These are phyloP conservation scores for Hygrophoropsis aurantiaca DNA, from an alignment of 768 basidiomycete species.

Conservation along the genomic window DNA sequence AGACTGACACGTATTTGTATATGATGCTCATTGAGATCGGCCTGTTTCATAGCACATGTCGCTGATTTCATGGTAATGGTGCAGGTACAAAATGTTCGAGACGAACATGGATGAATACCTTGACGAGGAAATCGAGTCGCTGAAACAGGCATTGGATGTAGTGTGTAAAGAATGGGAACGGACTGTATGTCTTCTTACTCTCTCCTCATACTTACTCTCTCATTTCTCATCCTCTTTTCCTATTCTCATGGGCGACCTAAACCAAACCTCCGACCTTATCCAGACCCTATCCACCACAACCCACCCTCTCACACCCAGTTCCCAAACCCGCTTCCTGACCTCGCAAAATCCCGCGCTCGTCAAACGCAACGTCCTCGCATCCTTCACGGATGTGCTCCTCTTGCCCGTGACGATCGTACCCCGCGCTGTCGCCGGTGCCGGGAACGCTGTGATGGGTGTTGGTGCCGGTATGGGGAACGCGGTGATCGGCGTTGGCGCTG, in stretches of 20 bases:
- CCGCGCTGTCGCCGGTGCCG: conserved; percentile 67
- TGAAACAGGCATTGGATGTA: conserved; percentile 69
- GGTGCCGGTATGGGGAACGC: conserved; percentile 49
- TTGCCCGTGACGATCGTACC: conserved; percentile 97
- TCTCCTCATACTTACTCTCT: neutral
- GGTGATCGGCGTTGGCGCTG: conserved; percentile 65
- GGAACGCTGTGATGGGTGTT: conserved; percentile 63
- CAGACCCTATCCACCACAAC: neutral
- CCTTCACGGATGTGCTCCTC: conserved; percentile 86
- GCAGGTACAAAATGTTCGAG: conserved; percentile 93
- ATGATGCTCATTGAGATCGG: no score
- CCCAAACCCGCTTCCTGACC: conserved; percentile 64
- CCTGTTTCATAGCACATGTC: no score
- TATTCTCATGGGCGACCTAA: no score
- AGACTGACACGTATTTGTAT: no score
- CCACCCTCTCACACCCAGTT: conserved; percentile 4
- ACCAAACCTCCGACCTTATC: no score
- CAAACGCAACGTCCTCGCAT: conserved; percentile 89
- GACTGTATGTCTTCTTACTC: conserved; percentile 45
- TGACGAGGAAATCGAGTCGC: conserved; percentile 85
- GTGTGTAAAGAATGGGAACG: conserved; percentile 83
- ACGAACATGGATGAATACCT: conserved; percentile 97
- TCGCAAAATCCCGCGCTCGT: conserved; percentile 88
- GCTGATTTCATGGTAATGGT: no score
- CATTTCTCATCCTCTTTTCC: neutral